A percentile compares a stretch with the other conserved stretches of the same genome.
These are phyloP conservation scores for Cladosporium sp. DNA, from an alignment of 2,329 filamentous ascomycete species.

Conservation along the genomic window DNA sequence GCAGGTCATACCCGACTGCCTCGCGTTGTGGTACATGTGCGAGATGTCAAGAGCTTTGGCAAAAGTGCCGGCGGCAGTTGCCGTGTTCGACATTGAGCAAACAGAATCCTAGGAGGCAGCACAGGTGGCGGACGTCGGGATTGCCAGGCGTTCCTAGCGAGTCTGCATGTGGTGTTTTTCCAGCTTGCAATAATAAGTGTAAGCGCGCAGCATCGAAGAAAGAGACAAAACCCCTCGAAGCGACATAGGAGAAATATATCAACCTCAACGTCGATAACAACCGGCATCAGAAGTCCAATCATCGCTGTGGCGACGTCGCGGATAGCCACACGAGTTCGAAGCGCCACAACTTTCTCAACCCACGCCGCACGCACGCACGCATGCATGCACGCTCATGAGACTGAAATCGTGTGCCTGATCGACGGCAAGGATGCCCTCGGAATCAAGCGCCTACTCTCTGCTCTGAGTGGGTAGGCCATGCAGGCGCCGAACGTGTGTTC, in stretches of 20 bases:
- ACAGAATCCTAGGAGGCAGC: too few species aligned
- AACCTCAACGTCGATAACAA: too few species aligned
- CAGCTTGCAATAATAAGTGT: too few species aligned
- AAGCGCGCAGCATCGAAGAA: too few species aligned
- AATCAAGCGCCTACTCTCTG: not conserved
- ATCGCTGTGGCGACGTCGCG: too few species aligned
- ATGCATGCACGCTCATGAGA: not conserved
- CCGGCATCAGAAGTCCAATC: too few species aligned
- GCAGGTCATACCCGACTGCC: too few species aligned
- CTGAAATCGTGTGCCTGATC: not conserved
- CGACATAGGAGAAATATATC: too few species aligned
- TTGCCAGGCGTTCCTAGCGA: too few species aligned
- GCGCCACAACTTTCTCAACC: not conserved
- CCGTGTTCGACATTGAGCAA: not conserved
- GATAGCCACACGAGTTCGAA: not conserved
- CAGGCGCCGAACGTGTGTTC: constrained; percentile 9
- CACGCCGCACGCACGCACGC: not conserved
- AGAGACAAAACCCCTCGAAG: too few species aligned
- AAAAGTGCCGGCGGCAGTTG: not conserved
- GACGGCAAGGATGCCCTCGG: constrained; percentile 3
- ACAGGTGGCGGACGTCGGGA: too few species aligned
- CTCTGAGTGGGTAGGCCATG: not conserved
- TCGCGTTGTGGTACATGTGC: not conserved
- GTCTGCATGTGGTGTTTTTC: too few species aligned
- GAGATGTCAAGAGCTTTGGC: not conserved